Base-by-base conservation (phyloP, 306 rosid genomes). In the Prunus mira region DNA sequence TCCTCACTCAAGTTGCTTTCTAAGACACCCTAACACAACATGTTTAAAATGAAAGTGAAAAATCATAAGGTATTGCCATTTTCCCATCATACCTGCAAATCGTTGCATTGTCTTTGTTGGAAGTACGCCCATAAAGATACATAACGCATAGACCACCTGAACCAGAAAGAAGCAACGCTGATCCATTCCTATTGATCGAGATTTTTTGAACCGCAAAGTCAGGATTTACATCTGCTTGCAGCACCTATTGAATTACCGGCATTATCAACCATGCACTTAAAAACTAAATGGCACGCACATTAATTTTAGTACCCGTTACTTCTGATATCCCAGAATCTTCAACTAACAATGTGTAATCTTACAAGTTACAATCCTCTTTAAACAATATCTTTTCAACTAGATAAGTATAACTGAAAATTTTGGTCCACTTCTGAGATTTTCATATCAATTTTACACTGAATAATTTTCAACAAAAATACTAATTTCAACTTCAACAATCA, bases 81-180 rank as follows among this genome's bases (percentile, higher is more conserved):
- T 60, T 38, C 50, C 17, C 18, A 4, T 50, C 69, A 58, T 81
- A 96, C 99, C 98, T 92, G 91, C 98, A 91, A 77, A 89, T 76
- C 67, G 86, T 76, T 73, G 88, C 69, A 14, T 80, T 90, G 41
- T 92, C 87, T 80, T 64, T 82, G 25, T 82, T 79, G 30, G 96
- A 91, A 1, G 88, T 41, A 46, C 86, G 91, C 67, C 97, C 93
- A 72, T 89, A 92, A 43, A 91, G 96, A 68, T 91, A 87, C 98
- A 96, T 88, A 77, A 91, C 83, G 66, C 76, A 89, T 24, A 88
- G 85, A 68, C 81, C 88, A 55, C 87, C 86, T 9, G 93, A 74
- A 62, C 99, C 96, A 43, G 73, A 76, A 79, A 92, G 93, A 27
- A 88, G 86, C 52, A 92, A 46, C 17, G 96, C 98, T 4, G 98